Evolutionary conservation across 2,329 filamentous ascomycete species (phyloP), one percentile per base, ranked within the genome.

Genomic region (Corynespora cassiicola): DNA sequence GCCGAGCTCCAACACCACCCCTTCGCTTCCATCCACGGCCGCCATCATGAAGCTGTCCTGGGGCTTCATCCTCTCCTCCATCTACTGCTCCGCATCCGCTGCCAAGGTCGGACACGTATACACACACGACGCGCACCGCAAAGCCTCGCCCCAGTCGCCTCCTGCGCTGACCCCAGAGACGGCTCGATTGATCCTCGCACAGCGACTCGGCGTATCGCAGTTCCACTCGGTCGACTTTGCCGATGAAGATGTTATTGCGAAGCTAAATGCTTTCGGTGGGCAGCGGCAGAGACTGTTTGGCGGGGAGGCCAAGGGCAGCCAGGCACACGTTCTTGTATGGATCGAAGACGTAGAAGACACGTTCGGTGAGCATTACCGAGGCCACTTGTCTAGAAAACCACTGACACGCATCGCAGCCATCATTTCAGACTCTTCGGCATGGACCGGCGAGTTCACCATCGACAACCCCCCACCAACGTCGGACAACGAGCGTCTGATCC

Each of bases 181-280:
- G 24, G 74, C 76, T 50, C 68, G 76, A 56, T 58, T 79, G 40
- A 70, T 79, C 31, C 55, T 79, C 42, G 76, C 76, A 32, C 73
- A 77, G 58, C 64, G 75, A 52, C 68, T 77, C 17, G 75, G 75
- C 12, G 63, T 79, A 21, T 73, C 75, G 36, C 67, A 71, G 36
- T 78, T 71, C 60, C 75, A 79, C 49, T 57, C 63, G 16, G 57
- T 75, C 31, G 63, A 70, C 40, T 50, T 70, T 42, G 50, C 63
- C 18, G 65, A 65, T 31, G 65, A 72, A 8, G 65, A 71, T 7
- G 63, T 63, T n/a, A 55, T 79, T 33, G 50, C 67, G 22, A 68
- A 71, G 31, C 68, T 80, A 47, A 77, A 77, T 58, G 60, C 61
- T 20, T 75, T 69, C 52, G 74, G 75, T 23, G 66, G 67, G 30